Evolutionary conservation across 1,284 basidiomycete genomes (phyloP), one percentile per base, ranked within the genome.

Genomic region (Ustilago curta): DNA sequence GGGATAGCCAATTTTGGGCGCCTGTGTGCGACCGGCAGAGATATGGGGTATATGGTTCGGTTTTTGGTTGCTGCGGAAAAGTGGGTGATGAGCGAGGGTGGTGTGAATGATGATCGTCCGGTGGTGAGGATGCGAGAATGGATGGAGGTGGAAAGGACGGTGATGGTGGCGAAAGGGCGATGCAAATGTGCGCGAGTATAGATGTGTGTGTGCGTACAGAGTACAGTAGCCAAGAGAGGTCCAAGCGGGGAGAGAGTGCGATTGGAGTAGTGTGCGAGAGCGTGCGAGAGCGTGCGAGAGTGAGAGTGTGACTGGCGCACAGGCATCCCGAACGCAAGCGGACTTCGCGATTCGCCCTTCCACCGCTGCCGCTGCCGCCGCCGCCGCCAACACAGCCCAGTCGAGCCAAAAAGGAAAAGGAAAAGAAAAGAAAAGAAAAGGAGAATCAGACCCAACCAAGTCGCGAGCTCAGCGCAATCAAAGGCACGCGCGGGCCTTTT

Each of bases 291-390:
- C 32, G 4, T 57, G 37, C n/a, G n/a, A n/a, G n/a, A n/a, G n/a
- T n/a, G n/a, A n/a, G 32, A 21, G 50, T 32, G 4, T 57, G 37
- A 47, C 31, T 59, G 19, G 45, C 43, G 59, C 50, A 57, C 54
- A 59, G 40, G 67, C 56, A 45, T 47, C 32, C n/a, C 31, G 49
- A 56, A 70, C 67, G 57, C 57, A 59, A 57, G 59, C 67, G 60
- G 59, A 67, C 52, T 50, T 44, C 44, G 47, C 48, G 31, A 49
- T 27, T 35, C 48, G 48, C 8, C 29, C 43, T 27, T 39, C 23
- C 39, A 4, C 25, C 53, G 37, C 35, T 25, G 39, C 29, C 43
- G 18, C 14, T 19, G 21, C 52, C 39, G 21, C 48, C 9, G 18
- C 18, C 8, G 11, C 18, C 9, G 9, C 14, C 14, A 35, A 39